Conservation (phyloP, 2,329 filamentous ascomycete genomes). For the Colletotrichum tamarilloi region DNA sequence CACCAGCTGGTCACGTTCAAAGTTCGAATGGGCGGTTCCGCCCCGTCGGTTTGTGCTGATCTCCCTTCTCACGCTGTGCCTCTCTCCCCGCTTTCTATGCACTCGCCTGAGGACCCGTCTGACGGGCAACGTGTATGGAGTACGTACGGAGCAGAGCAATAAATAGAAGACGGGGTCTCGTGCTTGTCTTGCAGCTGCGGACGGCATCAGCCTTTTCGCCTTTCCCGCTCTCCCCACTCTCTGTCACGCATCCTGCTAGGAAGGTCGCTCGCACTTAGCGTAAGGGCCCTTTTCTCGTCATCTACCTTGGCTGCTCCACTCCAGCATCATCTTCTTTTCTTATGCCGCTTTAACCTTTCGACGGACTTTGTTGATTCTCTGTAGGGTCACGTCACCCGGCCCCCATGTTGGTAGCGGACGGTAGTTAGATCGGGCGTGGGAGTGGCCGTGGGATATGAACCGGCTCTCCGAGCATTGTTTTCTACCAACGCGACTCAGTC, state of each 20-base stretch:
- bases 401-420: background rate
- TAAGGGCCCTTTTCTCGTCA: constrained; percentile 3
- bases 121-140: background rate
- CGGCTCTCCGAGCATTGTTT: background rate
- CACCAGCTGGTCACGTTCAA: constrained; percentile 18
- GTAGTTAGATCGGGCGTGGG: background rate
- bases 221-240: constrained; percentile 18
- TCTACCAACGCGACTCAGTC: background rate
- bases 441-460: constrained; percentile 20
- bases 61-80: constrained; percentile 8
- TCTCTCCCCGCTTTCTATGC: constrained; percentile 16
- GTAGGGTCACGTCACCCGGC: background rate
- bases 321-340: background rate
- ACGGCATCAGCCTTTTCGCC: constrained; percentile 3
- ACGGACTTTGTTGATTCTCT: background rate
- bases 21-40: constrained; percentile 24
- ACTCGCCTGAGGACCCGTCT: background rate
- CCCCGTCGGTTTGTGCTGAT: constrained; percentile 30
- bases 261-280: background rate
- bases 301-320: background rate
- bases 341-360: background rate
- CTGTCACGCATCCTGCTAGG: constrained; percentile 1
- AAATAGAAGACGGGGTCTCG: constrained; percentile 25
- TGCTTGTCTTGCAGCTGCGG: constrained; percentile 11
- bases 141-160: background rate